Base-by-base conservation (phyloP, 2,329 filamentous ascomycete genomes). In the Fusarium pseudocircinatum region DNA sequence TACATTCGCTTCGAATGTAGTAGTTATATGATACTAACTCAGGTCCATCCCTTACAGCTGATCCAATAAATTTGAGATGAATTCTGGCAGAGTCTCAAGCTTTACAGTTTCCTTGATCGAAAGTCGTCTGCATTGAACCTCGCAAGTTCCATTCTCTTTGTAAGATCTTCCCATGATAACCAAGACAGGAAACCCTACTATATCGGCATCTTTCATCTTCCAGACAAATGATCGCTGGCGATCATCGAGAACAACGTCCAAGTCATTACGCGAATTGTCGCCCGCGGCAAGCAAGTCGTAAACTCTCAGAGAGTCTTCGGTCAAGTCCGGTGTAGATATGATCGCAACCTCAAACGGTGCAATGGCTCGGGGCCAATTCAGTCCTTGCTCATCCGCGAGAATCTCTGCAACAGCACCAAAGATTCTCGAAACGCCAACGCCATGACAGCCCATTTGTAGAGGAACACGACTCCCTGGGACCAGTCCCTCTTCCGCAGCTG, bases 391-490 rank as follows among this genome's bases (percentile, higher is more conserved):
- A 74, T 97, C 94, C 0, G 90, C 87, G 15, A 94, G 85, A 43
- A 92, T 88, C 72, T 96, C 92, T 3, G 95, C 95, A 2, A 96
- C 90, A 4, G 96, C 94, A 14, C 92, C 95, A 69, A 99, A 92
- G 76, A 99, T 91, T 49, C 96, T 92, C 10, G 95, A 97, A 24
- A 99, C 90, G 4, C 96, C 96, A 69, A 99, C 97, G 2, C 96
- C 96, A 79, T 98, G 94, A 80, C 96, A 99, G 62, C 96, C 96
- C 96, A 99, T 99, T 73, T 97, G 90, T 78, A 97, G 87, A 0
- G 91, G 86, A 0, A 90, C 85, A 7, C 70, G 75, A 34, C 73
- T 75, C 16, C 76, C 76, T 26, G 79, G 77, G 11, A 52, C 30
- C 8, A 77, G 34, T 13, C 62, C 67, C 42, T 73, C 74, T 13